Percentiles rank a stretch among this genome's conserved stretches.
Evolutionary conservation across 176 grass and related monocot genomes (phyloP).

Genomic region (Paspalum vaginatum): DNA sequence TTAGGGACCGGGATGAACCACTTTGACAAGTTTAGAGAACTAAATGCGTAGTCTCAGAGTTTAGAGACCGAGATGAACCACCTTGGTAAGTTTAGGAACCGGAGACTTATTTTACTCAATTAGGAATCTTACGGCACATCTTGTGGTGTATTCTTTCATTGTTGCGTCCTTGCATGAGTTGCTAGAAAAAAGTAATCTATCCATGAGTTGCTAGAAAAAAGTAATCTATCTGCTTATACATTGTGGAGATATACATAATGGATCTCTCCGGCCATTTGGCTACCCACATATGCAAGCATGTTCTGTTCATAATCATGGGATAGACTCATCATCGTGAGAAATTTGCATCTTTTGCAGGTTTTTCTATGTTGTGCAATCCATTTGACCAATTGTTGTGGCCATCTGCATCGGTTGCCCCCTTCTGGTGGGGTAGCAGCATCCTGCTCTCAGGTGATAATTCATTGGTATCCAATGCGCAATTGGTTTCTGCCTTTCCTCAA

Average conservation of each 20-base stretch:
- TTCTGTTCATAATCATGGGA: too few species aligned
- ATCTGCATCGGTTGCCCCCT: background rate
- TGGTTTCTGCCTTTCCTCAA: background rate
- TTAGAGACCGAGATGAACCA: too few species aligned
- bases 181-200: too few species aligned
- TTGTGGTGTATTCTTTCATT: background rate
- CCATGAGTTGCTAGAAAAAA: conserved; percentile 24
- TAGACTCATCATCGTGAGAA: too few species aligned
- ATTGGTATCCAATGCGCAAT: background rate
- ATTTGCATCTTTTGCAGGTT: too few species aligned
- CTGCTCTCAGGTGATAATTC: background rate
- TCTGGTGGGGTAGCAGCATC: background rate
- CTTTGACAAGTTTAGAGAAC: too few species aligned
- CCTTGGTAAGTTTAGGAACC: too few species aligned
- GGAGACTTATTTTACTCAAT: too few species aligned
- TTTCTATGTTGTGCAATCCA: background rate
- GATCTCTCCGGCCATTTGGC: too few species aligned
- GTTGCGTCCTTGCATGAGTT: background rate
- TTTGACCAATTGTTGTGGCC: background rate
- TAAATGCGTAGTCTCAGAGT: too few species aligned
- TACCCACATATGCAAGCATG: too few species aligned
- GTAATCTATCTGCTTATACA: background rate
- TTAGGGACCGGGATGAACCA: too few species aligned
- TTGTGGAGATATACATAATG: background rate
- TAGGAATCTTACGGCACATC: background rate